Evolutionary conservation across 148 eudicot species (phyloP), one percentile per base, ranked within the genome.

Genomic region (Cornus controversa): DNA sequence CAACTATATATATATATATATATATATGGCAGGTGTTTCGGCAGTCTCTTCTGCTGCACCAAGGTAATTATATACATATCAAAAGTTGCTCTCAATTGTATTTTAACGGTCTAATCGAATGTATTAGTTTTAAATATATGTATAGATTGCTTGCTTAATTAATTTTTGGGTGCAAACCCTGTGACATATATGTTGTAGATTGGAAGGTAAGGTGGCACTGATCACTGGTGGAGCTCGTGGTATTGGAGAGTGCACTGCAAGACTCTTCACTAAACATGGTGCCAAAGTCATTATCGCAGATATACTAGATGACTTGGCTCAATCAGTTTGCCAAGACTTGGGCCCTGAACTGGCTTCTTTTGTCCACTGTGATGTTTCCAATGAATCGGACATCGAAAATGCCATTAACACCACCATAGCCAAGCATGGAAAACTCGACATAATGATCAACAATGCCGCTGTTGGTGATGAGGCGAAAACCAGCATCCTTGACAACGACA

Each of bases 221-320:
- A 85, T 83, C 70, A 82, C 88, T 1, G 88, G 88, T 28, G 86
- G 86, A 13, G 86, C 84, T 14, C 81, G 82, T 5, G 86, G 86
- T 6, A 75, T 85, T 20, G 85, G 88, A 0, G 86, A 85, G 66
- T 71, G 18, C 66, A 71, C 75, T 5, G 86, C 80, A 11, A 80
- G 74, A 15, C n/a, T 75, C 3, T 85, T 85, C 62, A 60, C 76
- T 10, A 47, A 75, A 18, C 78, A 84, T 31, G 84, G 84, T 0
- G 86, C 86, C 18, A 78, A 76, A 69, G 86, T 86, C 23, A 63
- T 81, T n/a, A 77, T 86, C 2, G 86, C 81, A 0, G 89, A 86
- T 25, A 76, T 86, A 54, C 79, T 67, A 70, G 89, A 86, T 29
- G 77, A 78, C 24, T 73, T 81, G 66, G 89, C 84, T 36, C 82